phyloP scores from a whole-genome alignment of 1,284 basidiomycete species.

The Somion occarium region DNA sequence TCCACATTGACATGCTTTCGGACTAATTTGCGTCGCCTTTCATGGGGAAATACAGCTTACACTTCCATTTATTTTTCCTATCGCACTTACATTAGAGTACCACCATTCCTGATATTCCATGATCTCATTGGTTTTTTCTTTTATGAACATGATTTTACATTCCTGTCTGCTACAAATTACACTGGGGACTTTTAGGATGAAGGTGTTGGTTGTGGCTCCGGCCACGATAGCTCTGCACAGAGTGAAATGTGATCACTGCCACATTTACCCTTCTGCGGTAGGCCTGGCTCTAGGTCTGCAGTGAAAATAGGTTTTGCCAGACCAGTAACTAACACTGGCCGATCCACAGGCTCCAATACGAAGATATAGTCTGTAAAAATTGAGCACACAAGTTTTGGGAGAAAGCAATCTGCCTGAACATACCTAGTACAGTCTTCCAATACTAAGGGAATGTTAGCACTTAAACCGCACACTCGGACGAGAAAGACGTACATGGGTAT shows the following conservation, averaged over 20 bases:
- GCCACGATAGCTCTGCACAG: constrained; percentile 46
- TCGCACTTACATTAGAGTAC: background rate
- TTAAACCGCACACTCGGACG: background rate
- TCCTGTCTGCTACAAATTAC: background rate
- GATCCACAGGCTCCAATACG: constrained; percentile 43
- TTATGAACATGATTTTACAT: background rate
- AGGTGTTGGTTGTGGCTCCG: constrained; percentile 4
- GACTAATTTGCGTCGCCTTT: background rate
- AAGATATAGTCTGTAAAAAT: constrained; percentile 79
- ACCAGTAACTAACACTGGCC: constrained; percentile 44
- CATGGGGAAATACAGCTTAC: background rate
- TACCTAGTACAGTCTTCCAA: constrained; percentile 80
- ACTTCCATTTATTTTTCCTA: background rate
- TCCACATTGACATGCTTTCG: background rate
- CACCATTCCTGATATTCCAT: background rate
- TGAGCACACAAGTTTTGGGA: background rate
- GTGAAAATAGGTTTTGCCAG: constrained; percentile 63
- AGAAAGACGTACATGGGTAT: constrained; percentile 38
- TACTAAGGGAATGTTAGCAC: constrained; percentile 32
- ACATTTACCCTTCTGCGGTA: constrained; percentile 77
- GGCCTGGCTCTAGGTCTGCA: constrained; percentile 64
- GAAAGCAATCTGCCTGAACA: constrained; percentile 7
- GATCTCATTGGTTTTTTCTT: background rate
- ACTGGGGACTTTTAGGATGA: background rate
- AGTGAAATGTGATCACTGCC: constrained; percentile 88